A percentile compares a stretch with the other conserved stretches of the same genome.
Evolutionary conservation across 176 grass and related monocot genomes (phyloP).

Genomic region (Tillandsia fasciculata): DNA sequence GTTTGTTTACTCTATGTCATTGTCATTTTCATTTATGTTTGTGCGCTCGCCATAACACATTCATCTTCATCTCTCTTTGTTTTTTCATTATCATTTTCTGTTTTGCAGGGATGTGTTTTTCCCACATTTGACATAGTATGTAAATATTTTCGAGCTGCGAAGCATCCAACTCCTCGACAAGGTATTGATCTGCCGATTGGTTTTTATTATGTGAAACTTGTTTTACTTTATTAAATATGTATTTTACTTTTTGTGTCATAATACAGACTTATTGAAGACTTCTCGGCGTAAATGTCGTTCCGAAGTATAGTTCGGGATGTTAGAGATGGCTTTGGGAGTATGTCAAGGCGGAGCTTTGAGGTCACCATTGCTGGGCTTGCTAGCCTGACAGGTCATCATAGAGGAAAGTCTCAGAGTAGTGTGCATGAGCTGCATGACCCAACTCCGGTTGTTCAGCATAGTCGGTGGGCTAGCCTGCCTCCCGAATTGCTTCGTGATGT

Average conservation of each 20-base stretch:
- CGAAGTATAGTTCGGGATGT: constrained; percentile 90
- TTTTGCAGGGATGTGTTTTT: background rate
- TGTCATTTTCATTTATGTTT: background rate
- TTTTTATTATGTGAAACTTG: background rate
- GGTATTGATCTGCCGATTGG: background rate
- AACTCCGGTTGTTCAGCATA: constrained; percentile 42
- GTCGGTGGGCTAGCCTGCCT: constrained; percentile 77
- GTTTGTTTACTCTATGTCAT: background rate
- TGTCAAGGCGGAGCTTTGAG: constrained; percentile 85
- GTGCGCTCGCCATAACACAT: background rate
- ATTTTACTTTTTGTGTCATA: background rate
- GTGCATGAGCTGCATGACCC: constrained; percentile 42
- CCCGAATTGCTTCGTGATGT: constrained; percentile 86
- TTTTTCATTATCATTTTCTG: background rate
- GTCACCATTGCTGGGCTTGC: constrained; percentile 68
- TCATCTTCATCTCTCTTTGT: background rate
- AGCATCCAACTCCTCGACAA: background rate
- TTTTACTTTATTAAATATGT: background rate
- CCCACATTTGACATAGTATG: background rate
- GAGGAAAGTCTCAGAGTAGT: constrained; percentile 52
- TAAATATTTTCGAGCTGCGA: background rate
- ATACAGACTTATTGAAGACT: background rate
- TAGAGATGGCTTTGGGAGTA: constrained; percentile 72
- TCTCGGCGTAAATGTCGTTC: constrained; percentile 65
- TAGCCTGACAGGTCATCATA: constrained; percentile 52